phyloP scores from a whole-genome alignment of 2,329 filamentous ascomycete genomes.

The Calonectria pteridis region DNA sequence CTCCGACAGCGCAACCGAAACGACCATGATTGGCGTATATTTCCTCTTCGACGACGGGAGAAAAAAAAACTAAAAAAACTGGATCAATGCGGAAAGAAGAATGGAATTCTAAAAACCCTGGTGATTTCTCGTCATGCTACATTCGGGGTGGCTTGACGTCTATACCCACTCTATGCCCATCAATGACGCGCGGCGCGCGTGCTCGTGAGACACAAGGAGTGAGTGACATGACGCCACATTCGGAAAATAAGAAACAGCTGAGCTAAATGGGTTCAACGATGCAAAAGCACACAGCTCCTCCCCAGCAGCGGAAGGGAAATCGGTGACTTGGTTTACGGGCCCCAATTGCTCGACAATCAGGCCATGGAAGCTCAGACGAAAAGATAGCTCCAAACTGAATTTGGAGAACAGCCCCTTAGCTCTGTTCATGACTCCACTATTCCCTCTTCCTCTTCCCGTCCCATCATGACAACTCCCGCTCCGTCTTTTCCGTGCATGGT shows the following conservation, averaged over 20 bases:
- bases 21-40: background rate
- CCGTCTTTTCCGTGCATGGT: background rate
- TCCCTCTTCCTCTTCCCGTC: conserved; percentile 12
- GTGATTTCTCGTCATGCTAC: background rate
- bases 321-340: background rate
- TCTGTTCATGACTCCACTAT: conserved; percentile 14
- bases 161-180: background rate
- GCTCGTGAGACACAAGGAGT: background rate
- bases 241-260: background rate
- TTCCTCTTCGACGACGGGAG: background rate
- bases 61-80: too few species aligned
- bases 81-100: background rate
- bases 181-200: conserved; percentile 11
- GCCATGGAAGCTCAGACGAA: conserved; percentile 10
- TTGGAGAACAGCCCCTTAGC: background rate
- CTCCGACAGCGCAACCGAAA: background rate
- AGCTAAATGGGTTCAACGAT: background rate
- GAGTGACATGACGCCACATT: background rate
- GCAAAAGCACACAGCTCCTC: background rate
- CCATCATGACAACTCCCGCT: conserved; percentile 22
- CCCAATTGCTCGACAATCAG: conserved; percentile 6
- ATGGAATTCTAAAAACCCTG: background rate
- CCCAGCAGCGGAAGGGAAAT: background rate
- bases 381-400: background rate
- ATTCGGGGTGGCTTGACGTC: background rate